Evolutionary conservation across 331 rosid genomes (phyloP).

Genomic region (Arachis monticola): DNA sequence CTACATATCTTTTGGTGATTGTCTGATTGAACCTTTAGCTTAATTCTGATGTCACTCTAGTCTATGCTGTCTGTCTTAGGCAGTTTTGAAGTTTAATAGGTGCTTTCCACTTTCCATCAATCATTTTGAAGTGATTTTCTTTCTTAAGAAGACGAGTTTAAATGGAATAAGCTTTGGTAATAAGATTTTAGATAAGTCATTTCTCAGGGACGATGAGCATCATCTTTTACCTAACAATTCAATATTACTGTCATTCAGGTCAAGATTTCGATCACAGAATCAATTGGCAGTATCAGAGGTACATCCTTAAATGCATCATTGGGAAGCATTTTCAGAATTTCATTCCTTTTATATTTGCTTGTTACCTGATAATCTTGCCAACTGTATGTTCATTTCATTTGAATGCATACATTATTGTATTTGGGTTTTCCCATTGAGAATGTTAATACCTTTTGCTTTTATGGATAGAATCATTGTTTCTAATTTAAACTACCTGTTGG

Average conservation of each 20-base stretch:
- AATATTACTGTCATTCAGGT: conserved; percentile 49
- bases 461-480: conserved; percentile 2
- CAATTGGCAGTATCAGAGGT: conserved; percentile 54
- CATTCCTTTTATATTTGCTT: conserved; percentile 18
- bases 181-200: conserved; percentile 12
- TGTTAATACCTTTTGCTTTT: conserved; percentile 23
- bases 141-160: neutral
- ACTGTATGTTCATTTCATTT: conserved; percentile 6
- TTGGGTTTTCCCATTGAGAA: conserved; percentile 4
- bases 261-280: conserved; percentile 50
- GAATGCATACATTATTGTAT: neutral
- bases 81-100: neutral
- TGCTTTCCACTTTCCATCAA: conserved; percentile 18
- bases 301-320: conserved; percentile 31
- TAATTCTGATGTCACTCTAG: conserved; percentile 23
- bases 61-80: conserved; percentile 18
- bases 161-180: conserved; percentile 1
- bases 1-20: neutral
- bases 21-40: conserved; percentile 26
- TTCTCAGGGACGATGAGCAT: conserved; percentile 26
- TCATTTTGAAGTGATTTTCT: neutral
- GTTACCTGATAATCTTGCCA: neutral
- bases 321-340: conserved; percentile 31
- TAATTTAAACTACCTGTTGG: conserved; percentile 20
- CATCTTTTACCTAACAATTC: conserved; percentile 38